phyloP scores from a whole-genome alignment of 1,139 yeast species.

The Protomyces inouyei region DNA sequence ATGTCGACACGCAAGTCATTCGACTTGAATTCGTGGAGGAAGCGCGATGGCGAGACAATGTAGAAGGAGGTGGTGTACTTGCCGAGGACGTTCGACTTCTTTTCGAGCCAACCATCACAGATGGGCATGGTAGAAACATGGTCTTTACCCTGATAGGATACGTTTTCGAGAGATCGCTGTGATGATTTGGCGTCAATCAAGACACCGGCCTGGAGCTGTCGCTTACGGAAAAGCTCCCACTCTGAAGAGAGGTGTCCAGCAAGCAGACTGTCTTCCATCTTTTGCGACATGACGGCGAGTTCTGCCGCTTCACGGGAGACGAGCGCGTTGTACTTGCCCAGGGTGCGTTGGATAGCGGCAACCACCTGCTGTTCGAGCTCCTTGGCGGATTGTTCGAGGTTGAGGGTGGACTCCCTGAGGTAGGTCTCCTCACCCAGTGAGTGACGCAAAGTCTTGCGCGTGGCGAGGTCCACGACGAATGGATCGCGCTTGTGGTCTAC shows the following conservation, averaged over 20 bases:
- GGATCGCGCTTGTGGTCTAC: constrained; percentile 65
- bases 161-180: constrained; percentile 59
- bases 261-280: constrained; percentile 54
- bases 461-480: constrained; percentile 60
- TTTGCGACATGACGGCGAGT: constrained; percentile 47
- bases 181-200: constrained; percentile 73
- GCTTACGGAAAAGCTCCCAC: constrained; percentile 78
- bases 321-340: constrained; percentile 64
- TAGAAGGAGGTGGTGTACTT: constrained; percentile 88
- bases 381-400: constrained; percentile 80
- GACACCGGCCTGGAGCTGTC: constrained; percentile 47
- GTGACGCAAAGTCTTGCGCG: constrained; percentile 71
- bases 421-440: constrained; percentile 81
- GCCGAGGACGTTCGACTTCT: constrained; percentile 84
- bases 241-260: constrained; percentile 74
- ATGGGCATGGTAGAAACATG: constrained; percentile 68
- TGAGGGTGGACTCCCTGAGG: constrained; percentile 79
- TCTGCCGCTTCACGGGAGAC: constrained; percentile 65
- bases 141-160: constrained; percentile 61
- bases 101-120: constrained; percentile 75
- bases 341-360: constrained; percentile 75
- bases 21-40: constrained; percentile 83
- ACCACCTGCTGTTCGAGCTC: constrained; percentile 86
- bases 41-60: constrained; percentile 73
- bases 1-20: constrained; percentile 77